phyloP scores from a whole-genome alignment of 2,329 filamentous ascomycete genomes.

The Phaeosphaeria sp. region DNA sequence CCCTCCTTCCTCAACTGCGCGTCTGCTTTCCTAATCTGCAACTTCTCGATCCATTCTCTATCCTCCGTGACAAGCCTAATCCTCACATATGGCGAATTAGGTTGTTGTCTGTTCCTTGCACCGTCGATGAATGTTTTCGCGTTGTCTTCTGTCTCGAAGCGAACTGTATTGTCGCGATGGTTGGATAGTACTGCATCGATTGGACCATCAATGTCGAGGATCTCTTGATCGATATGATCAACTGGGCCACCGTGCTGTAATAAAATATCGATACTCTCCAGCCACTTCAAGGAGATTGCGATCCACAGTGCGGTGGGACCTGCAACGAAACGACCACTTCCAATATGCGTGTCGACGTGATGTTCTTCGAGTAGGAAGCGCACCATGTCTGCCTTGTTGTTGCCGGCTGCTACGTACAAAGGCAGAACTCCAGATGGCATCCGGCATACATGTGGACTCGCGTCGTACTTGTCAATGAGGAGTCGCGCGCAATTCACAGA shows the following conservation, averaged over 20 bases:
- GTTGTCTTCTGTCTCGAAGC: neutral
- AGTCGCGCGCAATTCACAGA: neutral
- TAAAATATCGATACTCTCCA: slow-evolving; percentile 2
- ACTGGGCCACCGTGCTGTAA: slow-evolving; percentile 13
- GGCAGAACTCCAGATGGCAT: neutral
- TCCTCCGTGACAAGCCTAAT: neutral
- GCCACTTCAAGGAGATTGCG: neutral
- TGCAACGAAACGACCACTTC: slow-evolving; percentile 8
- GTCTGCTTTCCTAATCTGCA: neutral
- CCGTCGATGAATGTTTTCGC: neutral
- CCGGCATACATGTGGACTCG: neutral
- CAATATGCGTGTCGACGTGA: slow-evolving; percentile 5
- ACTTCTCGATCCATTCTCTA: neutral
- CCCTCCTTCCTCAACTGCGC: neutral
- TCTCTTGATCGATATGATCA: slow-evolving; percentile 9
- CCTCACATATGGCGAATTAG: neutral
- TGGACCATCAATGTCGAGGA: slow-evolving; percentile 5
- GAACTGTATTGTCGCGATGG: neutral
- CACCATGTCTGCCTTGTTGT: slow-evolving; percentile 6
- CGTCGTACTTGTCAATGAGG: neutral
- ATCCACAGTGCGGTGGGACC: slow-evolving; percentile 10
- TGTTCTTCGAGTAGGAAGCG: slow-evolving; percentile 10
- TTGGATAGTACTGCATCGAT: slow-evolving; percentile 1
- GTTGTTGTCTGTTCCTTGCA: neutral
- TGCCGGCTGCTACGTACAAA: slow-evolving; percentile 3